Base-by-base conservation (phyloP, 129 eudicot genomes). In the Chrysanthemum seticuspe region DNA sequence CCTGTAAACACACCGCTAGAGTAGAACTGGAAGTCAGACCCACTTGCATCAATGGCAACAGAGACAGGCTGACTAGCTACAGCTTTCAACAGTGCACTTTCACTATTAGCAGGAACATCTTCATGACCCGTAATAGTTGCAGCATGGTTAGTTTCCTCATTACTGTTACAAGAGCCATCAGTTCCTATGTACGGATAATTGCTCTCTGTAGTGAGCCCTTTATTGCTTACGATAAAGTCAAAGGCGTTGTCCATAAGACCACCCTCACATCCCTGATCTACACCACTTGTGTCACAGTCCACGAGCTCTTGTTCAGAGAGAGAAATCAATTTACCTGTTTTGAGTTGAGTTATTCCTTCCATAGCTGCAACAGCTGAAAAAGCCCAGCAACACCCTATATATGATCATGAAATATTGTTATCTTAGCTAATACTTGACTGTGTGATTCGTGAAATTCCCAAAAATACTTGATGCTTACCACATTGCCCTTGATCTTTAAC, bases 401-500 rank as follows among this genome's bases (percentile, higher is more conserved):
- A 44, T 59, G 7, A 10, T 76, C 21, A 11, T 54, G 62, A 60
- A 34, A 5, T 14, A 0, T 64, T 36, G 21, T 56, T 51, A 4
- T 12, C 2, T 3, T 51, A 51, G 0, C 10, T 0, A 50, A 51
- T 51, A 12, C 45, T 36, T 40, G 44, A 72, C 53, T 29, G 58
- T 18, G 12, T 18, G 16, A 66, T 19, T 15, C 47, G 23, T 36
- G 45, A 13, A 49, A 12, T 63, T 65, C 6, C 4, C n/a, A 51
- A 66, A 66, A 62, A 74, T 6, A 44, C 6, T 48, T 13, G 11
- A 2, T 25, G 60, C 76, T 57, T 80, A 80, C 80, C 79, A 36
- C 80, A 80, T 74, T 80, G 84, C 54, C 84, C 84, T 80, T 80
- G 84, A 68, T 80, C 78, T 73, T 80, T 80, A 58, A 79, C 7